Conservation (phyloP, 2,329 filamentous ascomycete genomes). For the Exserohilum rostratum region DNA sequence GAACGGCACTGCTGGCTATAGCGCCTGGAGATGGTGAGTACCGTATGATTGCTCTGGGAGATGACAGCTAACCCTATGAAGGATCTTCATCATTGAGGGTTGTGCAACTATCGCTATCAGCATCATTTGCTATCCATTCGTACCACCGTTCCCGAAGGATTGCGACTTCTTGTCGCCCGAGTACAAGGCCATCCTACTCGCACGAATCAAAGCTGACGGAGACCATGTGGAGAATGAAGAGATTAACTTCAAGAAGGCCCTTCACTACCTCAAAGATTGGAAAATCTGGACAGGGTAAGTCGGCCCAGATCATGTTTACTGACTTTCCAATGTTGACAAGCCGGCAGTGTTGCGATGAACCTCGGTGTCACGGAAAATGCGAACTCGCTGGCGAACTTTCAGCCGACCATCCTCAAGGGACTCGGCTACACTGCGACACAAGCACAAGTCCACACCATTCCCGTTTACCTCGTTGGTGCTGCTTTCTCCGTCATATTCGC, state of each 20-base stretch:
- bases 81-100: slow-evolving; percentile 68
- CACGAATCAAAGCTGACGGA: slow-evolving; percentile 57
- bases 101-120: slow-evolving; percentile 59
- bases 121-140: slow-evolving; percentile 54
- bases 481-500: slow-evolving; percentile 39
- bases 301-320: slow-evolving; percentile 42
- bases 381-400: slow-evolving; percentile 41
- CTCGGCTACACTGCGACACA: slow-evolving; percentile 43
- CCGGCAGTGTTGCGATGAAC: slow-evolving; percentile 32
- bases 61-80: slow-evolving; percentile 1
- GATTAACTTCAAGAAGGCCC: slow-evolving; percentile 55
- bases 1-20: slow-evolving; percentile 31
- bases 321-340: not conserved
- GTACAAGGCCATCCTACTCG: slow-evolving; percentile 59
- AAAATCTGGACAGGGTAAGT: slow-evolving; percentile 61
- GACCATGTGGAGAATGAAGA: slow-evolving; percentile 54
- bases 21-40: slow-evolving; percentile 39
- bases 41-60: not conserved
- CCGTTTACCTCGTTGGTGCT: slow-evolving; percentile 42
- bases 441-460: slow-evolving; percentile 46
- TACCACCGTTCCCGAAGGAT: slow-evolving; percentile 57
- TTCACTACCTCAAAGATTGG: slow-evolving; percentile 56
- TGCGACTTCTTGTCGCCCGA: slow-evolving; percentile 58
- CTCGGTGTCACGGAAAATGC: slow-evolving; percentile 41
- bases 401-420: slow-evolving; percentile 46